phyloP scores from a whole-genome alignment of 2,329 filamentous ascomycete species.

The Teratosphaeria pseudoeucalypti region DNA sequence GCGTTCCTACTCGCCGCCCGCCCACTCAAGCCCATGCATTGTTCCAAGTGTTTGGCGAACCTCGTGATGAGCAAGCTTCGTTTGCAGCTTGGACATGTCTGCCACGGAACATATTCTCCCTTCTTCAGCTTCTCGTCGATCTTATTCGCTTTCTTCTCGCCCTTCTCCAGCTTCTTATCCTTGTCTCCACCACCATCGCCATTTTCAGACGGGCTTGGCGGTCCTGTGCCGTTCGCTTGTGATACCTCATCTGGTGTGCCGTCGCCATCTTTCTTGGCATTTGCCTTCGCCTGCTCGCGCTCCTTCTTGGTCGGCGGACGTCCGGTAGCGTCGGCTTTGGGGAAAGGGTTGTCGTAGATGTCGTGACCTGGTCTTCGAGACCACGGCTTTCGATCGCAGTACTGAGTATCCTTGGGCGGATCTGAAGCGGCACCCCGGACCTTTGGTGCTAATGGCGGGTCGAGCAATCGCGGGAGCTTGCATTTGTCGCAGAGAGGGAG shows the following conservation, averaged over 20 bases:
- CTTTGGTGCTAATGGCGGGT: slow-evolving; percentile 50
- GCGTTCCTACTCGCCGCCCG: slow-evolving; percentile 41
- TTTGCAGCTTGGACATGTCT: slow-evolving; percentile 51
- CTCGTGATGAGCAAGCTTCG: slow-evolving; percentile 51
- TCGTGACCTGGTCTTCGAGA: slow-evolving; percentile 67
- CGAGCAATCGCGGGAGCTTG: slow-evolving; percentile 61
- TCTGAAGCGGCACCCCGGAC: slow-evolving; percentile 20
- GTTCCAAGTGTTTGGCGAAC: slow-evolving; percentile 51
- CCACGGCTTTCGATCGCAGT: slow-evolving; percentile 71
- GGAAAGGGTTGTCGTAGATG: slow-evolving; percentile 74
- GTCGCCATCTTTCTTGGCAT: slow-evolving; percentile 33
- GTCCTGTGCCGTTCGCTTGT: slow-evolving; percentile 22
- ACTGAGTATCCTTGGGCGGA: slow-evolving; percentile 41
- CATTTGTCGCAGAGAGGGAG: slow-evolving; percentile 67
- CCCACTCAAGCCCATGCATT: slow-evolving; percentile 49
- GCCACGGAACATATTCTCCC: slow-evolving; percentile 43
- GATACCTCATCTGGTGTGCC: slow-evolving; percentile 37
- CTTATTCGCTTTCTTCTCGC: slow-evolving; percentile 33
- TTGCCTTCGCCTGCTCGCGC: slow-evolving; percentile 50
- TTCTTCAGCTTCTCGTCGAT: slow-evolving; percentile 38
- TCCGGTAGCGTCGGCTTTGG: slow-evolving; percentile 51
- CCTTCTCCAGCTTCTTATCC: slow-evolving; percentile 32
- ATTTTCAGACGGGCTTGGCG: slow-evolving; percentile 23
- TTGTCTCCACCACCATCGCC: slow-evolving; percentile 9
- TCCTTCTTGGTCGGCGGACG: slow-evolving; percentile 57